These are phyloP conservation scores for Ceratobasidium sp. DNA, from an alignment of 1,284 basidiomycete genomes.

Conservation along the genomic window DNA sequence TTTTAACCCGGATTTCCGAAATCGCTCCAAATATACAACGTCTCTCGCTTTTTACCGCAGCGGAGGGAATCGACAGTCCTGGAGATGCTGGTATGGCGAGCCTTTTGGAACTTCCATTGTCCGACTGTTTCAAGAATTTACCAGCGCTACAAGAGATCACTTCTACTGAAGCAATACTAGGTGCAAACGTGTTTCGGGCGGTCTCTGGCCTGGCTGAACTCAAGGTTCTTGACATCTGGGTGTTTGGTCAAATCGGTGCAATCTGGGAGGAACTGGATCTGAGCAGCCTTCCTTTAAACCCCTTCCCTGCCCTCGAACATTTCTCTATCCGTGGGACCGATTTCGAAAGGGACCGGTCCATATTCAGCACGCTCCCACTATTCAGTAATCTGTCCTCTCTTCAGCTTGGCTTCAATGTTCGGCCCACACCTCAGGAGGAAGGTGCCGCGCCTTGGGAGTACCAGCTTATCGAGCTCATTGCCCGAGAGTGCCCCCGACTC, in stretches of 20 bases:
- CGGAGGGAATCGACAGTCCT: too few species aligned
- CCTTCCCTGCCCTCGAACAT: too few species aligned
- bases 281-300: not conserved
- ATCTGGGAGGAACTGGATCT: not conserved
- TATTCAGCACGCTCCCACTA: not conserved
- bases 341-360: not conserved
- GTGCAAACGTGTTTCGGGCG: not conserved
- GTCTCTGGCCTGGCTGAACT: not conserved
- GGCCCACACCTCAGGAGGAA: not conserved
- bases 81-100: not conserved
- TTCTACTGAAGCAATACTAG: not conserved
- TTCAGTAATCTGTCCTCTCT: not conserved
- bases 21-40: not conserved
- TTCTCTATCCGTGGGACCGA: too few species aligned
- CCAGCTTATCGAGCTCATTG: too few species aligned
- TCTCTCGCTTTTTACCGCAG: too few species aligned
- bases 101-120: not conserved
- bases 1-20: not conserved
- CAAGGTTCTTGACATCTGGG: not conserved
- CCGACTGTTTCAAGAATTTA: too few species aligned
- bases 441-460: not conserved
- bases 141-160: not conserved
- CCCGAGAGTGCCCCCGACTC: not conserved
- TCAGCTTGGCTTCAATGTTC: not conserved
- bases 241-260: not conserved